Evolutionary conservation across 495 filamentous ascomycete genomes (phyloP).

Genomic region (Aspergillus olivimuriae): DNA sequence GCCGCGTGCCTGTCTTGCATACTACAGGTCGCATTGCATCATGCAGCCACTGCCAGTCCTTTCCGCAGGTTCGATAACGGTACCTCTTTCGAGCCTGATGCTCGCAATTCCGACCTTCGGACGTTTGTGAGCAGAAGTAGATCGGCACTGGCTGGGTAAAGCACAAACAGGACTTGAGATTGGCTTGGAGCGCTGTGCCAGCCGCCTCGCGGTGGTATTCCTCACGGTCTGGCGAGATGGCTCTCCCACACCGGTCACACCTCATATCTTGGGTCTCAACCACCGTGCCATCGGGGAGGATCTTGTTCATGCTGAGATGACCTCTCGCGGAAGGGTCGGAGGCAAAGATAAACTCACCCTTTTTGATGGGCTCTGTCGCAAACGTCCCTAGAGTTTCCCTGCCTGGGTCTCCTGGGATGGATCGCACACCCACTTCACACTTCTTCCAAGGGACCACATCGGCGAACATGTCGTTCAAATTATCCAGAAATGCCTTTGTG

Average conservation of each 20-base stretch:
- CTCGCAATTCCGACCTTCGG: slow-evolving; percentile 12
- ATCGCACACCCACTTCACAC: slow-evolving; percentile 1
- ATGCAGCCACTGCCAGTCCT: slow-evolving; percentile 32
- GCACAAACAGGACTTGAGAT: slow-evolving; percentile 3
- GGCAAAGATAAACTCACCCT: slow-evolving; percentile 15
- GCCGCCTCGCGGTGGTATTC: neutral
- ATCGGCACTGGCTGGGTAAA: neutral
- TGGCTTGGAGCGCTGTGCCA: neutral
- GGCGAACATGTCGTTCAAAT: neutral
- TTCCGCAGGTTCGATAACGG: slow-evolving; percentile 24
- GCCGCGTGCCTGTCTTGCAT: neutral
- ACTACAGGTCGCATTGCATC: slow-evolving; percentile 20
- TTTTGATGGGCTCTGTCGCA: slow-evolving; percentile 15
- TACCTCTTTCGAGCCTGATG: slow-evolving; percentile 18
- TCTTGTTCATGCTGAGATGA: slow-evolving; percentile 13
- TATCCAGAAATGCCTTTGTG: neutral
- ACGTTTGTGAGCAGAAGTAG: slow-evolving; percentile 9
- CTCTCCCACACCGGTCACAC: slow-evolving; percentile 22
- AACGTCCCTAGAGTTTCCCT: slow-evolving; percentile 13
- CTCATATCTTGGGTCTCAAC: neutral
- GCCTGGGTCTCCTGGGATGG: neutral
- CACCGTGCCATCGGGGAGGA: slow-evolving; percentile 1
- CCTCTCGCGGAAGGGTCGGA: slow-evolving; percentile 26
- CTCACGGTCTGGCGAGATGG: neutral
- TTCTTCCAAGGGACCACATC: slow-evolving; percentile 2